phyloP scores from a whole-genome alignment of 169 alveolate genomes.

The Plasmodium yoelii region DNA sequence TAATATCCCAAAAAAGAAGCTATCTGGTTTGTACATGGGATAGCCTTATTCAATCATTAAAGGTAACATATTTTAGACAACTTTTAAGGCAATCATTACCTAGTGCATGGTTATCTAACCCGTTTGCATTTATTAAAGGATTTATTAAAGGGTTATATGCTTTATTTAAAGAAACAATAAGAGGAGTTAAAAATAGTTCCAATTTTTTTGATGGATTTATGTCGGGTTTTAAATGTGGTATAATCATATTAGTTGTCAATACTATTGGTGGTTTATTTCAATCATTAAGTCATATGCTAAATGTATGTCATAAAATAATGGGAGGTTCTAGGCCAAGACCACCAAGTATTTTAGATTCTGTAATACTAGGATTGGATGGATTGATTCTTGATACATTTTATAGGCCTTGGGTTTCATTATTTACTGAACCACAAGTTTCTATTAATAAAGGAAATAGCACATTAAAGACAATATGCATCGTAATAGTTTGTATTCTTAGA shows the following conservation, averaged over 20 bases:
- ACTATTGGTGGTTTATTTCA: conserved; percentile 93
- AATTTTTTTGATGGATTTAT: conserved; percentile 89
- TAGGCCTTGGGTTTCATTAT: conserved; percentile 91
- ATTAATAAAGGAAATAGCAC: conserved; percentile 79
- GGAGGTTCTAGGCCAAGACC: conserved; percentile 93
- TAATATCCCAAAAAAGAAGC: conserved; percentile 85
- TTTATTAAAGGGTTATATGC: conserved; percentile 87
- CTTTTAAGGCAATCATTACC: conserved; percentile 92
- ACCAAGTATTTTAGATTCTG: conserved; percentile 90
- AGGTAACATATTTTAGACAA: conserved; percentile 90
- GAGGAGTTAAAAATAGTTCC: conserved; percentile 81
- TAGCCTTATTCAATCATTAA: conserved; percentile 87
- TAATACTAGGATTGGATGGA: conserved; percentile 92
- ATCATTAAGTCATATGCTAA: conserved; percentile 88
- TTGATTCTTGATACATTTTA: conserved; percentile 88
- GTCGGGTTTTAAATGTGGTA: conserved; percentile 90
- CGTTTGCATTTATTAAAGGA: conserved; percentile 90
- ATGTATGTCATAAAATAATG: conserved; percentile 89
- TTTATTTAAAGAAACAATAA: conserved; percentile 85
- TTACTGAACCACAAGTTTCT: conserved; percentile 81
- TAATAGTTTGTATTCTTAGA: conserved; percentile 78
- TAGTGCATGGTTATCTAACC: conserved; percentile 91
- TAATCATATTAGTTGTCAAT: conserved; percentile 87
- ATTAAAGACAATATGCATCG: conserved; percentile 50
- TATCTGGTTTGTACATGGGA: conserved; percentile 88